phyloP scores from a whole-genome alignment of 768 basidiomycete species.

The Udeniomyces megalosporus region DNA sequence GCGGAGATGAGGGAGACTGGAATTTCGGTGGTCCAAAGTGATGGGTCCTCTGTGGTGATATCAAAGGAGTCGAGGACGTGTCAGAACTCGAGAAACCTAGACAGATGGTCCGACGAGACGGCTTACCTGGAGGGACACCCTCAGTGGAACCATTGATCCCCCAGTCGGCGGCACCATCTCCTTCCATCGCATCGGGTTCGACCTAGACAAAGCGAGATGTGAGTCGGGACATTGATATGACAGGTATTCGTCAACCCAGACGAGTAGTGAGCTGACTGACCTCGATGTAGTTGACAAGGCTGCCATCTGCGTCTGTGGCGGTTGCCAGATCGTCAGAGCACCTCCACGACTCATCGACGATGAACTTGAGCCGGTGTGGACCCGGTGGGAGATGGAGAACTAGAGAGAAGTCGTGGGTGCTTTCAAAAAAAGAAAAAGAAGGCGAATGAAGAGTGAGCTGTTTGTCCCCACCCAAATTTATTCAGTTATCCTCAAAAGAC shows the following conservation, averaged over 20 bases:
- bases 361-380: conserved; percentile 84
- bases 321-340: conserved; percentile 48
- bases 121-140: not conserved
- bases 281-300: conserved; percentile 82
- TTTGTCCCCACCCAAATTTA: not conserved
- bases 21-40: conserved; percentile 59
- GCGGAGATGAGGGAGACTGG: conserved; percentile 64
- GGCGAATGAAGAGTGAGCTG: too few species aligned
- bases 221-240: too few species aligned
- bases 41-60: conserved; percentile 30
- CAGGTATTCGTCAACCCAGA: too few species aligned
- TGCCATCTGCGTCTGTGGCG: conserved; percentile 77
- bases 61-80: not conserved
- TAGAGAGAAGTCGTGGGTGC: conserved; percentile 26
- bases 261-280: conserved; percentile 36
- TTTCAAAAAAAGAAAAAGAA: conserved; percentile 4
- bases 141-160: not conserved
- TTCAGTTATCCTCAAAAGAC: not conserved
- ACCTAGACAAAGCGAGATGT: not conserved
- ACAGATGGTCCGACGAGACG: too few species aligned
- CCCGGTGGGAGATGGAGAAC: conserved; percentile 55
- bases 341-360: conserved; percentile 79
- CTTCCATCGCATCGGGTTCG: conserved; percentile 3
- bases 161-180: conserved; percentile 6
- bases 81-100: not conserved